Evolutionary conservation across 306 rosid genomes (phyloP).

Genomic region (Prunus mume): DNA sequence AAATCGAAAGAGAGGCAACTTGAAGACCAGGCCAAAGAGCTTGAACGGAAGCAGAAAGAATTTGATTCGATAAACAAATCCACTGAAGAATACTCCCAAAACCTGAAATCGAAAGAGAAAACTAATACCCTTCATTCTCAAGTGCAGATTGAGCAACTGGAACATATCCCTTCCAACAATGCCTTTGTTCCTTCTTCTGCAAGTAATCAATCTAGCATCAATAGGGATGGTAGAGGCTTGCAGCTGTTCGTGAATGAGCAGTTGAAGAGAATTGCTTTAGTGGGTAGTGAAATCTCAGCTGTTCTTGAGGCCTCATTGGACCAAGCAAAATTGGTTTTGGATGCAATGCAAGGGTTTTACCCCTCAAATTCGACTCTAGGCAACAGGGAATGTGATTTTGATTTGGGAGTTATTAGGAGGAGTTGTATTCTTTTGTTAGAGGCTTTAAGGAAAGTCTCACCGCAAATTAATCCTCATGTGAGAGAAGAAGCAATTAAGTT

Average conservation of each 20-base stretch:
- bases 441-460: constrained; percentile 27
- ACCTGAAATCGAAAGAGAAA: constrained; percentile 12
- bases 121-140: constrained; percentile 9
- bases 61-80: constrained; percentile 9
- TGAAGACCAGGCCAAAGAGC: constrained; percentile 18
- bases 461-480: constrained; percentile 28
- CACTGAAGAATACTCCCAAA: constrained; percentile 2
- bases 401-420: constrained; percentile 20
- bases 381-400: constrained; percentile 9
- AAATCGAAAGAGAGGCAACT: constrained; percentile 20
- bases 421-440: constrained; percentile 40
- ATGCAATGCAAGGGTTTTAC: constrained; percentile 41
- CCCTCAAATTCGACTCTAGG: constrained; percentile 17
- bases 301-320: constrained; percentile 3
- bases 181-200: neutral
- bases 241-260: constrained; percentile 22
- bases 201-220: neutral
- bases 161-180: constrained; percentile 3
- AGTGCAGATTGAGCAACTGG: constrained; percentile 18
- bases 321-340: constrained; percentile 45
- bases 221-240: constrained; percentile 24
- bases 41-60: constrained; percentile 26
- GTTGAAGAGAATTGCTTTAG: constrained; percentile 9
- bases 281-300: neutral
- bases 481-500: constrained; percentile 39